phyloP scores from a whole-genome alignment of 352 stramenopile species.

The Pythium sukuiense region DNA sequence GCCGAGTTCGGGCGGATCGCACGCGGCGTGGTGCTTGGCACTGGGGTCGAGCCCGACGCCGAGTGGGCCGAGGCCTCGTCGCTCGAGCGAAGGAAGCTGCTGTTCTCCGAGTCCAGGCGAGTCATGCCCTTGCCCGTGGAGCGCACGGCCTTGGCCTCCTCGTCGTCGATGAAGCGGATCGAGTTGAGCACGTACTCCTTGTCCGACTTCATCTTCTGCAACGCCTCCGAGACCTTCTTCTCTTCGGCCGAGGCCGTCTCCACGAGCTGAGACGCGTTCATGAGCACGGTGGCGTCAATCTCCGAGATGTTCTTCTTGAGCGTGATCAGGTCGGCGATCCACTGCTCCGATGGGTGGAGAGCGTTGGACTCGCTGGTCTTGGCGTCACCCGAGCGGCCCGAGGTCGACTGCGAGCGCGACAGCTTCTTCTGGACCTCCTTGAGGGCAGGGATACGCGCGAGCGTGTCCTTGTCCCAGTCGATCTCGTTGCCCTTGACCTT shows the following conservation, averaged over 20 bases:
- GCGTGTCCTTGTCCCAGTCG: conserved; percentile 85
- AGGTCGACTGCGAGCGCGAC: conserved; percentile 43
- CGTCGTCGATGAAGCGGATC: conserved; percentile 88
- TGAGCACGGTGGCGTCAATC: conserved; percentile 69
- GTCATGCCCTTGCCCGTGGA: conserved; percentile 67
- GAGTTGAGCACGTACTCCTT: conserved; percentile 90
- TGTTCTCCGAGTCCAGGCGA: conserved; percentile 54
- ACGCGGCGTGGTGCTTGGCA: conserved; percentile 24
- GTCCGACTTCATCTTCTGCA: conserved; percentile 87
- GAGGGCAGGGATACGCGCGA: conserved; percentile 80
- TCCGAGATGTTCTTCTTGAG: conserved; percentile 86
- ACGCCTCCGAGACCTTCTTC: conserved; percentile 52
- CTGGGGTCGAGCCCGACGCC: conserved; percentile 9
- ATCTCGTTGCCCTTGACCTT: conserved; percentile 86
- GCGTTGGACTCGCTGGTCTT: conserved; percentile 49
- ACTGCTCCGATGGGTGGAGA: conserved; percentile 81
- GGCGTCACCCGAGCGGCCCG: conserved; percentile 35
- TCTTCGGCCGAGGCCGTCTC: conserved; percentile 62
- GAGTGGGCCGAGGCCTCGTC: conserved; percentile 21
- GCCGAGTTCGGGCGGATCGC: conserved; percentile 17
- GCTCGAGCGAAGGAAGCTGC: conserved; percentile 35
- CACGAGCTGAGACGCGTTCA: conserved; percentile 56
- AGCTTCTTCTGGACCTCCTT: conserved; percentile 88
- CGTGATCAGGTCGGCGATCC: conserved; percentile 86
- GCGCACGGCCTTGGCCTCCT: conserved; percentile 87